Evolutionary conservation across 371 early-diverging fungal species (phyloP).

Genomic region (Sporodiniella umbellata): DNA sequence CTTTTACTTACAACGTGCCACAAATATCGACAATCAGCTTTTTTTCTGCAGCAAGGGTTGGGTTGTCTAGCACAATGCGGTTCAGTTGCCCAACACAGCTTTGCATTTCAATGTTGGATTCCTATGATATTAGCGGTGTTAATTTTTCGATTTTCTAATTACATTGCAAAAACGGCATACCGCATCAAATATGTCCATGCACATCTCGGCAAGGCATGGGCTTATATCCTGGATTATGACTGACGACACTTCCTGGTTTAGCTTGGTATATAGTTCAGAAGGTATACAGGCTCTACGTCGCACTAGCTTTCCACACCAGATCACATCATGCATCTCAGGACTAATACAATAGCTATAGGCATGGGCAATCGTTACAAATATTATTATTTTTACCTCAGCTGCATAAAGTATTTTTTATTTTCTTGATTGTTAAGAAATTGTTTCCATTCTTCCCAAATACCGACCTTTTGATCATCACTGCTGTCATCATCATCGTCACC

Average conservation of each 20-base stretch:
- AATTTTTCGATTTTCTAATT: slow-evolving; percentile 12
- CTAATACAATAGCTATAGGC: slow-evolving; percentile 17
- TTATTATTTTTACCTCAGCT: slow-evolving; percentile 12
- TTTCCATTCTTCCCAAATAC: slow-evolving; percentile 20
- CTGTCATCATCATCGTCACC: slow-evolving; percentile 8
- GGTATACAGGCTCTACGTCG: slow-evolving; percentile 16
- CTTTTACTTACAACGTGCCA: slow-evolving; percentile 24
- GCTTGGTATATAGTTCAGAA: slow-evolving; percentile 18
- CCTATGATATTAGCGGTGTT: slow-evolving; percentile 14
- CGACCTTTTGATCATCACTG: slow-evolving; percentile 12
- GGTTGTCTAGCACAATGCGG: slow-evolving; percentile 6
- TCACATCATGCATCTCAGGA: slow-evolving; percentile 14
- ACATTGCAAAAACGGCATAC: slow-evolving; percentile 16
- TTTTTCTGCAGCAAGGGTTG: slow-evolving; percentile 15
- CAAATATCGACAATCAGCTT: slow-evolving; percentile 19
- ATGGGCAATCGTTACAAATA: slow-evolving; percentile 7
- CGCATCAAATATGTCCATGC: slow-evolving; percentile 17
- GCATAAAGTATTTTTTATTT: slow-evolving; percentile 13
- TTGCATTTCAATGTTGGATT: slow-evolving; percentile 15
- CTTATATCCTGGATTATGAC: slow-evolving; percentile 19
- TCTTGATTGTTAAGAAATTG: slow-evolving; percentile 13
- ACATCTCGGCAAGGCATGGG: slow-evolving; percentile 19
- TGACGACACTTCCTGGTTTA: slow-evolving; percentile 17
- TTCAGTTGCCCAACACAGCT: slow-evolving; percentile 14
- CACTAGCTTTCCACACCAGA: slow-evolving; percentile 18